Conservation (phyloP, 306 rosid genomes). For the Cicer bijugum region DNA sequence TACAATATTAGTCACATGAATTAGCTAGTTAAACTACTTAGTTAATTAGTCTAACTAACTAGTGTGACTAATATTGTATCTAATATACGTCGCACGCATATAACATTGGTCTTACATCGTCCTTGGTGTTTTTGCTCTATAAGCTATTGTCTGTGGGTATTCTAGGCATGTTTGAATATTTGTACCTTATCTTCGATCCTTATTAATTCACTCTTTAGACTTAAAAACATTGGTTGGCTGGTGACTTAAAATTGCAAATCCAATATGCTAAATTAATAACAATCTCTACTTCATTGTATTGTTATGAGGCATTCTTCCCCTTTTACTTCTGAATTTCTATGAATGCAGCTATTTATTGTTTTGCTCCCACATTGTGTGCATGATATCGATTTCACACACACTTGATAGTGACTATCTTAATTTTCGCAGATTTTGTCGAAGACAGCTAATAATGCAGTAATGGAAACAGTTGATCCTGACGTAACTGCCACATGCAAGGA, state of each 20-base stretch:
- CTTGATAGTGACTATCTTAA: not conserved
- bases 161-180: not conserved
- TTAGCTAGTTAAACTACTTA: too few relatives aligned
- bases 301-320: not conserved
- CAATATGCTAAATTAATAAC: not conserved
- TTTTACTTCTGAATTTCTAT: not conserved
- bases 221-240: not conserved
- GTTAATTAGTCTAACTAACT: too few relatives aligned
- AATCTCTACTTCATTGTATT: not conserved
- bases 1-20: too few relatives aligned
- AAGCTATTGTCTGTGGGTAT: not conserved
- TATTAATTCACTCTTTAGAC: not conserved
- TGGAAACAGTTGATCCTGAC: constrained; percentile 91
- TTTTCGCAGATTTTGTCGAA: constrained; percentile 75
- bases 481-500: constrained; percentile 80
- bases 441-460: constrained; percentile 79
- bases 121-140: constrained; percentile 12
- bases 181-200: not conserved
- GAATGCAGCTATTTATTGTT: constrained; percentile 11
- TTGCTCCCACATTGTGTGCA: constrained; percentile 11
- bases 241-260: not conserved
- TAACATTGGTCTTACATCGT: not conserved
- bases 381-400: not conserved
- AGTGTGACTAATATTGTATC: too few relatives aligned
- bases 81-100: not conserved